phyloP scores from a whole-genome alignment of 352 stramenopile genomes.

The Halophytophthora polymorphica region DNA sequence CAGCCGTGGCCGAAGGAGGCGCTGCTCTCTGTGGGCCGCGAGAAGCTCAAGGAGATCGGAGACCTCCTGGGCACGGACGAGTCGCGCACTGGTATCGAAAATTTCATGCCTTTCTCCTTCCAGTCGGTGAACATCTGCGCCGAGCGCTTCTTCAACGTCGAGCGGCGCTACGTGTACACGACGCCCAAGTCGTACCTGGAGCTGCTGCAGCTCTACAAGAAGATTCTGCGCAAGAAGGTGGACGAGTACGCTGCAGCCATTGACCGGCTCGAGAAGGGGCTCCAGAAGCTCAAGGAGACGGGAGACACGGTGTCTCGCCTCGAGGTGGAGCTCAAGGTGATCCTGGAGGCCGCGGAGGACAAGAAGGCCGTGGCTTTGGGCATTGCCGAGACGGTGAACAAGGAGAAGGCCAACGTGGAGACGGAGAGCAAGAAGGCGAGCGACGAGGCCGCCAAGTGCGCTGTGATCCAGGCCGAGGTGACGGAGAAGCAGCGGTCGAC shows the following conservation, averaged over 20 bases:
- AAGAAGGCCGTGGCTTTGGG: conserved; percentile 93
- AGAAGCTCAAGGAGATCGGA: conserved; percentile 83
- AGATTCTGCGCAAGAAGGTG: conserved; percentile 91
- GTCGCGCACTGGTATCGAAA: conserved; percentile 86
- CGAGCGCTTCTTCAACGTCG: conserved; percentile 87
- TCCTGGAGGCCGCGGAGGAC: conserved; percentile 94
- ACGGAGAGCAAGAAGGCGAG: conserved; percentile 93
- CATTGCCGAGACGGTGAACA: conserved; percentile 94
- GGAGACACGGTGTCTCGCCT: conserved; percentile 90
- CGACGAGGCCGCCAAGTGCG: conserved; percentile 91
- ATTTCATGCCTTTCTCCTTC: conserved; percentile 96
- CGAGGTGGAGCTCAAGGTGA: conserved; percentile 94
- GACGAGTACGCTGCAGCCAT: conserved; percentile 89
- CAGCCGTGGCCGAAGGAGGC: conserved; percentile 93
- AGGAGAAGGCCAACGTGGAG: conserved; percentile 95
- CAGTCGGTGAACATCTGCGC: conserved; percentile 91
- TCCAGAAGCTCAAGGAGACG: conserved; percentile 93
- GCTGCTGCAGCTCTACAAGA: conserved; percentile 93
- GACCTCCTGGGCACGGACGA: conserved; percentile 83
- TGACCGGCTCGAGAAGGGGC: conserved; percentile 89
- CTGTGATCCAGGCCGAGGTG: conserved; percentile 93
- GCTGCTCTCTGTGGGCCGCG: conserved; percentile 88
- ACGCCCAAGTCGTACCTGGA: conserved; percentile 96
- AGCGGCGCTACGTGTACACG: conserved; percentile 93
- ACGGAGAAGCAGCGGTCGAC: conserved; percentile 90